A percentile compares a stretch with the other conserved stretches of the same genome.
Conservation (phyloP, 106 monocot species). For the Apostasia shenzhenica region DNA sequence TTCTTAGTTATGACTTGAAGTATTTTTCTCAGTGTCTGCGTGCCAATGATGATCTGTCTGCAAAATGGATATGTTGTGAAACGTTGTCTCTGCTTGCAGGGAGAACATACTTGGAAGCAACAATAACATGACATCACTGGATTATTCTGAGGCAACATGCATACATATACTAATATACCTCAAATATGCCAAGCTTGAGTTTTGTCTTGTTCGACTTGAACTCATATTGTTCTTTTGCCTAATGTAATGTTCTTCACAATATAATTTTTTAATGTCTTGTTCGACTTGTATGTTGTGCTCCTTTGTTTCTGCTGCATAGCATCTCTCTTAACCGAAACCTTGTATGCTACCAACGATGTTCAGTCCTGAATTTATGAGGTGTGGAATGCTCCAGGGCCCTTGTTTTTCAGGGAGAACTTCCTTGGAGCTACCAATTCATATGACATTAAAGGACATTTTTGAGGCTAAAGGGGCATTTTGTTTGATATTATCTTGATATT, state of each 20-base stretch:
- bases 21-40: neutral
- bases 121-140: conserved; percentile 17
- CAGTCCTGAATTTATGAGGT: neutral
- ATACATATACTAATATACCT: too few species aligned
- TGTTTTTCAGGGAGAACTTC: conserved; percentile 18
- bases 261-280: too few species aligned
- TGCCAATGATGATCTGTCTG: conserved; percentile 22
- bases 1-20: neutral
- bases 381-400: neutral
- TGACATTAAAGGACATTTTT: conserved; percentile 16
- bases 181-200: too few species aligned
- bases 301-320: too few species aligned
- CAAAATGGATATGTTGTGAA: conserved; percentile 30
- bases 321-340: too few species aligned
- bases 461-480: neutral
- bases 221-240: too few species aligned
- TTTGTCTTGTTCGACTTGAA: too few species aligned
- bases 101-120: conserved; percentile 19
- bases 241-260: too few species aligned
- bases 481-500: too few species aligned
- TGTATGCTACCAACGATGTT: neutral
- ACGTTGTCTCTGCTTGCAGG: conserved; percentile 25
- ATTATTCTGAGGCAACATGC: conserved; percentile 12
- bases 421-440: conserved; percentile 13
- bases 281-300: neutral